Conservation (phyloP, 257 asterid genomes). For the Euphrasia confusa region DNA sequence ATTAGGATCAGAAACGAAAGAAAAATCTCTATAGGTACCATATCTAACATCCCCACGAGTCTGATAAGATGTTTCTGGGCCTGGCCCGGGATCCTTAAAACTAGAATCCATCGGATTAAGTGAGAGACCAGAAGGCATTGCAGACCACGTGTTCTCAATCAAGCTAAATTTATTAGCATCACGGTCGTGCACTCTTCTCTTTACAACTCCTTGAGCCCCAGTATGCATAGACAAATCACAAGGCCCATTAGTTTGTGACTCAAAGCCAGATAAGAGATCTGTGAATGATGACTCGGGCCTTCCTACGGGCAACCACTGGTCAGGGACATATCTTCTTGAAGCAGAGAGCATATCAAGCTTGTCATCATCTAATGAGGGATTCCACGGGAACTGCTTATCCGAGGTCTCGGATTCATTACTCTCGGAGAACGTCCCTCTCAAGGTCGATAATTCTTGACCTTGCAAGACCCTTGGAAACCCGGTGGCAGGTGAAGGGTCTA, state of each 20-base stretch:
- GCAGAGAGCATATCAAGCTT: slow-evolving; percentile 41
- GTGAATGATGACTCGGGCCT: slow-evolving; percentile 69
- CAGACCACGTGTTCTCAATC: slow-evolving; percentile 53
- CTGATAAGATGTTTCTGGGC: slow-evolving; percentile 38
- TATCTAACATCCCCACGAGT: slow-evolving; percentile 46
- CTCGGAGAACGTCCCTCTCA: slow-evolving; percentile 65
- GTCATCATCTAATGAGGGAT: slow-evolving; percentile 55
- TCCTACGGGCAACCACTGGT: slow-evolving; percentile 60
- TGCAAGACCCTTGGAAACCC: slow-evolving; percentile 87
- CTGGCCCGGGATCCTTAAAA: slow-evolving; percentile 38
- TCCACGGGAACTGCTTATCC: slow-evolving; percentile 56
- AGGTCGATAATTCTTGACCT: slow-evolving; percentile 86
- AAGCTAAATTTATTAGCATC: slow-evolving; percentile 54
- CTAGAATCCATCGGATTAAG: slow-evolving; percentile 68
- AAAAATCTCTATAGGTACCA: slow-evolving; percentile 44
- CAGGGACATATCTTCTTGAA: slow-evolving; percentile 49
- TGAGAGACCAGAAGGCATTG: slow-evolving; percentile 52
- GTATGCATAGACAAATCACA: slow-evolving; percentile 42
- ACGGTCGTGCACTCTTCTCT: slow-evolving; percentile 43
- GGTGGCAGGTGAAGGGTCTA: slow-evolving; percentile 65
- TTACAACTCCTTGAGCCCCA: slow-evolving; percentile 42
- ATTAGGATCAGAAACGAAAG: slow-evolving; percentile 44
- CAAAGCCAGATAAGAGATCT: slow-evolving; percentile 78
- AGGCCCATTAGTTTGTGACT: slow-evolving; percentile 44
- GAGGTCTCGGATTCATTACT: slow-evolving; percentile 59